Base-by-base conservation (phyloP, 192 early-diverging fungal species). In the Podila horticola region DNA sequence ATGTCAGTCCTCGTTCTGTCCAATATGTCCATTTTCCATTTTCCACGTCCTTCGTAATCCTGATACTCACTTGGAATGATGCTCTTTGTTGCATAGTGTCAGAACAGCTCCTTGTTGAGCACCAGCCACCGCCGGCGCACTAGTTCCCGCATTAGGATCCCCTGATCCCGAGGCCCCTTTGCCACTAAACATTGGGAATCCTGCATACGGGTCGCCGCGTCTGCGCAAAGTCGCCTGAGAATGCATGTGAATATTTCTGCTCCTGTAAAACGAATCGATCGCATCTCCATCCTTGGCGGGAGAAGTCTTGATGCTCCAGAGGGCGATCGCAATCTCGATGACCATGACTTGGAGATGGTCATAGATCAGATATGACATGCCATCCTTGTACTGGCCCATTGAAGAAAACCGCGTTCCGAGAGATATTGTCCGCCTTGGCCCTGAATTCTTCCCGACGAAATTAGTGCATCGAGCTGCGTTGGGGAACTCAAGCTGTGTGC, bases 301-400 rank as follows among this genome's bases (percentile, higher is more conserved):
- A 62, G 30, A 55, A 70, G 51, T 34, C 72, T 74, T 85, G 71
- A 74, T 58, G 19, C 52, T 50, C 73, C 77, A 83, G 41, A 83
- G 52, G 5, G 62, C n/a, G 28, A 83, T 76, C n/a, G 82, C 70
- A 55, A 76, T 69, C 66, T 83, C 74, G 22, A 75, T 71, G 10
- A 83, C 66, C 67, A 83, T 38, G 26, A 79, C 64, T 61, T 87
- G 84, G 17, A 87, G 49, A 55, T 87, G 86, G 57, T 87, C 86
- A 28, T 84, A 76, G 15, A 87, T 82, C 13, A 85, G 33, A 26
- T 64, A 82, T 29, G 74, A 52, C 73, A 87, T 83, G 0, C 72
- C 69, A 20, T 87, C 79, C 51, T 72, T 76, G 74, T 86, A 86
- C 41, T 82, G 64, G 26, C 66, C 69, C 4, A 71, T 41, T 19